Evolutionary conservation across 768 basidiomycete species (phyloP).

Genomic region (Agrocybe pediades): DNA sequence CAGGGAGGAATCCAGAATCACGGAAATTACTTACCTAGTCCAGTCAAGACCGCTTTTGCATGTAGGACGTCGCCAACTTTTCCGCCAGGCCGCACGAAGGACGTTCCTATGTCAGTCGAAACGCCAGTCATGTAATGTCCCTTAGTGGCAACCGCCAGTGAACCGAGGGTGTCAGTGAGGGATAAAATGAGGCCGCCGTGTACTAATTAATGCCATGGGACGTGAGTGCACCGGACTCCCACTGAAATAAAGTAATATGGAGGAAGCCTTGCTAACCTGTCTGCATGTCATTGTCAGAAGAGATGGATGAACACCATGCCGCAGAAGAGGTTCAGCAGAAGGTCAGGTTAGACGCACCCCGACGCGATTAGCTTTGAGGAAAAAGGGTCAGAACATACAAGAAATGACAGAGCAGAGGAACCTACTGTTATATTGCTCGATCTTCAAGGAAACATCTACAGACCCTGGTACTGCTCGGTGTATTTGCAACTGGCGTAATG

Average conservation of each 20-base stretch:
- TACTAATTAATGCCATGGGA: conserved; percentile 44
- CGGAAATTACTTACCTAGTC: conserved; percentile 52
- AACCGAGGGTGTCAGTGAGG: conserved; percentile 83
- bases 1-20: neutral
- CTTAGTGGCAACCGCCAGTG: conserved; percentile 78
- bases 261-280: conserved; percentile 32
- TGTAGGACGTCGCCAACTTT: conserved; percentile 65
- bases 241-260: neutral
- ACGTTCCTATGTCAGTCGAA: conserved; percentile 79
- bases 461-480: conserved; percentile 69
- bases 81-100: conserved; percentile 80
- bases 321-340: neutral
- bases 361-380: conserved; percentile 71
- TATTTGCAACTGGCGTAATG: conserved; percentile 54
- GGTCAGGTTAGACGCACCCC: conserved; percentile 50
- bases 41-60: conserved; percentile 65
- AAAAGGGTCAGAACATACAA: neutral
- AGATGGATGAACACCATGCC: conserved; percentile 5
- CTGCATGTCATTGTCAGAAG: conserved; percentile 27
- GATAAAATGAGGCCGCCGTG: conserved; percentile 85
- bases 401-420: neutral
- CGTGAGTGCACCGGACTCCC: neutral
- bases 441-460: conserved; percentile 67
- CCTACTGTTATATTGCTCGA: conserved; percentile 77
- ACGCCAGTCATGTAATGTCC: conserved; percentile 90